A percentile compares a stretch with the other conserved stretches of the same genome.
phyloP scores from a whole-genome alignment of 768 basidiomycete genomes.

The Sporobolomyces phaffii region DNA sequence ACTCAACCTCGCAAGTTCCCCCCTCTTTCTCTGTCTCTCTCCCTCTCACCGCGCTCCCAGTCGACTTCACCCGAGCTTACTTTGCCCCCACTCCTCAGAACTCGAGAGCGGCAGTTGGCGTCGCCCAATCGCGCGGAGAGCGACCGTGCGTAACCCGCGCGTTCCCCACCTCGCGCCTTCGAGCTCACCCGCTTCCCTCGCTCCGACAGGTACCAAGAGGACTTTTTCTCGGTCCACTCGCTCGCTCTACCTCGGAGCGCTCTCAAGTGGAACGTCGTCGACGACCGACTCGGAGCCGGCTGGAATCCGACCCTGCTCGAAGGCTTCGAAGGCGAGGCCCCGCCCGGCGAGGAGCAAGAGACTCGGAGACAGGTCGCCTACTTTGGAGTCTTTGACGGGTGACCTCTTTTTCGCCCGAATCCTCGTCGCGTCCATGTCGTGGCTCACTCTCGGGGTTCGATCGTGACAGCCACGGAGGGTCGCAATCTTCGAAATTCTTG shows the following conservation, averaged over 20 bases:
- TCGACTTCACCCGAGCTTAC: too few relatives aligned
- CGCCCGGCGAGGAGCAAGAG: conserved; percentile 1
- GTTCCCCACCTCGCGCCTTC: not conserved
- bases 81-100: not conserved
- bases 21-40: not conserved
- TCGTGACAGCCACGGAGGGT: conserved; percentile 40
- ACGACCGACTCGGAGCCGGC: conserved; percentile 18
- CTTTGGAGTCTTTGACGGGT: conserved; percentile 43
- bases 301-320: conserved; percentile 25
- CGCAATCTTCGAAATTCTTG: conserved; percentile 34
- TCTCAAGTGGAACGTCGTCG: conserved; percentile 33
- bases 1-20: conserved; percentile 23
- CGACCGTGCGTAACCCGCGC: conserved; percentile 26
- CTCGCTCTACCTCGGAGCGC: conserved; percentile 25
- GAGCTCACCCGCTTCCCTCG: not conserved
- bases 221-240: conserved; percentile 34
- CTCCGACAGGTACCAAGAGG: conserved; percentile 39
- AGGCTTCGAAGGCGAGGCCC: conserved; percentile 24
- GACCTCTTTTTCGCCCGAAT: too few relatives aligned
- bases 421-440: too few relatives aligned
- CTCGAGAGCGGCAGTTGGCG: conserved; percentile 19
- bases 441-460: too few relatives aligned
- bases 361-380: conserved; percentile 33
- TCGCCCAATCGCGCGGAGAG: conserved; percentile 41
- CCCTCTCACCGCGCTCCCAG: too few relatives aligned